A percentile compares a stretch with the other conserved stretches of the same genome.
Conservation (phyloP, 768 basidiomycete genomes). For the Hysterangium stoloniferum region DNA sequence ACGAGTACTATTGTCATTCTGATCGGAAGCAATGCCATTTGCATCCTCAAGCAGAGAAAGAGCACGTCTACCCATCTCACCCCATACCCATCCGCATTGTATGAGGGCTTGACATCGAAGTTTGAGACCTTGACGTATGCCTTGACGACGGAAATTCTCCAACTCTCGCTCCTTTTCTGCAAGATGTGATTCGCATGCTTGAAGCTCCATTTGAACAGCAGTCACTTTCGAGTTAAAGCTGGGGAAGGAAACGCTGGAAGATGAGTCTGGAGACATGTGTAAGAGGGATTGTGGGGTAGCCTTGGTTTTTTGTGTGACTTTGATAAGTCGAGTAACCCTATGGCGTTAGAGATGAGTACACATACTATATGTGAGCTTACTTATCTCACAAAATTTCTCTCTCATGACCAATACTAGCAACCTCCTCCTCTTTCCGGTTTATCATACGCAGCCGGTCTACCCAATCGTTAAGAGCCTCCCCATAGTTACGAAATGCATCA, state of each 20-base stretch:
- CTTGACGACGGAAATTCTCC: slow-evolving; percentile 39
- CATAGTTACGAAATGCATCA: slow-evolving; percentile 58
- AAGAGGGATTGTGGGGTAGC: slow-evolving; percentile 35
- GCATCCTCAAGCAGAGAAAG: slow-evolving; percentile 34
- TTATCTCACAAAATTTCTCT: slow-evolving; percentile 78
- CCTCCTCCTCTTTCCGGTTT: slow-evolving; percentile 65
- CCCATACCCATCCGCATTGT: slow-evolving; percentile 63
- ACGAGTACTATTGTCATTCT: slow-evolving; percentile 25
- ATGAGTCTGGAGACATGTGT: slow-evolving; percentile 20
- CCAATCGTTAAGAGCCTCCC: slow-evolving; percentile 56
- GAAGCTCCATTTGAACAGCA: slow-evolving; percentile 66
- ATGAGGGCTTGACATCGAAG: slow-evolving; percentile 56
- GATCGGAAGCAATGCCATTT: slow-evolving; percentile 1
- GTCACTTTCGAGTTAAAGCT: slow-evolving; percentile 39
- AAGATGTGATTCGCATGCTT: slow-evolving; percentile 74
- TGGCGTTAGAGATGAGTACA: neutral
- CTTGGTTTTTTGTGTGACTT: slow-evolving; percentile 51
- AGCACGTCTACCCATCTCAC: slow-evolving; percentile 57
- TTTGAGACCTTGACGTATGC: slow-evolving; percentile 55
- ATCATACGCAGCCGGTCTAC: slow-evolving; percentile 50
- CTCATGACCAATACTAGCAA: slow-evolving; percentile 61
- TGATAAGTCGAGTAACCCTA: slow-evolving; percentile 74
- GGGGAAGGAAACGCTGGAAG: slow-evolving; percentile 12
- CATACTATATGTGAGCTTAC: slow-evolving; percentile 23
- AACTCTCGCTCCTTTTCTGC: slow-evolving; percentile 63